Percentiles rank a stretch among this genome's conserved stretches.
Evolutionary conservation across 208 protist genomes (phyloP).

Genomic region (Leishmania aethiopica): DNA sequence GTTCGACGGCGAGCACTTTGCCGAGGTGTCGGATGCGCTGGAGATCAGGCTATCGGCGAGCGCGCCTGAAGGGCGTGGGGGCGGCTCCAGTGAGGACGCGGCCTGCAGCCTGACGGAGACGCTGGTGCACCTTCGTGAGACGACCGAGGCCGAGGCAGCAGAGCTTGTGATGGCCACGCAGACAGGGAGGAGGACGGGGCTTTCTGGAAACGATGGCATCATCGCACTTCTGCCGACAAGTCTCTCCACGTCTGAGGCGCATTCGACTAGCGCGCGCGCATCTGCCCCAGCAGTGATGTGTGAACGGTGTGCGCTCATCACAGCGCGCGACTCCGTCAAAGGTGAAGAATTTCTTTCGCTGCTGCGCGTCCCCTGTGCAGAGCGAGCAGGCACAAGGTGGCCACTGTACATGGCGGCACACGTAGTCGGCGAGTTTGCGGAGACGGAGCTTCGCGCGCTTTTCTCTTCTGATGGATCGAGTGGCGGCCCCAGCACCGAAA

Average conservation of each 20-base stretch:
- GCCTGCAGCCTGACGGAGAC: not conserved
- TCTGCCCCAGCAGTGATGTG: not conserved
- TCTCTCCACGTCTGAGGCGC: not conserved
- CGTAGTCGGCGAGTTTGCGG: slow-evolving; percentile 17
- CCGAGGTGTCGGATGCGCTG: not conserved
- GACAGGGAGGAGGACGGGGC: not conserved
- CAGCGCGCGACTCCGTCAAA: not conserved
- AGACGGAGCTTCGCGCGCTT: slow-evolving; percentile 7
- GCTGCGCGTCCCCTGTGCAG: slow-evolving; percentile 1
- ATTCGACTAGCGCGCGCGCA: not conserved
- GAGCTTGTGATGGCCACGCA: not conserved
- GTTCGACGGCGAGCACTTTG: slow-evolving; percentile 33
- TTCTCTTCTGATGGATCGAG: not conserved
- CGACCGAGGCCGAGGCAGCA: slow-evolving; percentile 2
- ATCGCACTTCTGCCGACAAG: not conserved
- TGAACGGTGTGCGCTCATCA: slow-evolving; percentile 10
- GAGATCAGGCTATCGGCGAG: not conserved
- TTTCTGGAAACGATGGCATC: not conserved
- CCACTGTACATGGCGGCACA: slow-evolving; percentile 37
- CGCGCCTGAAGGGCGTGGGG: not conserved
- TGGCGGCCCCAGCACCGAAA: not conserved
- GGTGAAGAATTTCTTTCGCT: slow-evolving; percentile 15
- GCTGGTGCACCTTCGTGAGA: not conserved
- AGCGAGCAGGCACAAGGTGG: slow-evolving; percentile 1
- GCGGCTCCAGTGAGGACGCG: not conserved